Conservation (phyloP, 768 basidiomycete genomes). For the Pisolithus tinctorius region DNA sequence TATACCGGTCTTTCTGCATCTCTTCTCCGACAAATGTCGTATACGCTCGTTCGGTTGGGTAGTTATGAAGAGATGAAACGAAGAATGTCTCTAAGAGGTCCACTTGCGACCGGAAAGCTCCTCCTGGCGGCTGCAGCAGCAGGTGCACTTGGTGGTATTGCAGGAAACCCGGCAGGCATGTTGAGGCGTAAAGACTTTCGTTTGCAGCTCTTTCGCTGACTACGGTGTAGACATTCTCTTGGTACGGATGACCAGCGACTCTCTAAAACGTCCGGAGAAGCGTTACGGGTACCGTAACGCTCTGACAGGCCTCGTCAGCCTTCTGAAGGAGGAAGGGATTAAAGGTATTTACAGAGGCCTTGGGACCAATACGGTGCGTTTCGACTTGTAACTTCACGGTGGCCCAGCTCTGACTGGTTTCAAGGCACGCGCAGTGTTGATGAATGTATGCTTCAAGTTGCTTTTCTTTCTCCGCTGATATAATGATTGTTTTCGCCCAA, state of each 20-base stretch:
- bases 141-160: conserved; percentile 76
- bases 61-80: conserved; percentile 74
- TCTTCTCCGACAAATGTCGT: conserved; percentile 84
- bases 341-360: conserved; percentile 67
- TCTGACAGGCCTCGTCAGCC: conserved; percentile 58
- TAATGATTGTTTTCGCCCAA: neutral
- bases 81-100: conserved; percentile 42
- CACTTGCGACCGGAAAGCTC: conserved; percentile 47
- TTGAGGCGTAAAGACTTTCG: neutral
- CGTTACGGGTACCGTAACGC: conserved; percentile 77
- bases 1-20: conserved; percentile 82
- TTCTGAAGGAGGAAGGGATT: conserved; percentile 65
- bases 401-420: conserved; percentile 6
- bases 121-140: conserved; percentile 63
- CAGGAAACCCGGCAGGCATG: conserved; percentile 78
- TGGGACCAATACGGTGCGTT: conserved; percentile 66
- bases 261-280: conserved; percentile 63
- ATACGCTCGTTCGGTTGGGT: conserved; percentile 80
- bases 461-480: neutral
- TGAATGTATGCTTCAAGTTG: conserved; percentile 51
- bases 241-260: conserved; percentile 87
- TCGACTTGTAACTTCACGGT: neutral
- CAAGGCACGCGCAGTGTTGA: conserved; percentile 57
- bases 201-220: neutral
- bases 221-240: conserved; percentile 55